Evolutionary conservation across 148 eudicot genomes (phyloP).

Genomic region (Pharnaceum exiguum): DNA sequence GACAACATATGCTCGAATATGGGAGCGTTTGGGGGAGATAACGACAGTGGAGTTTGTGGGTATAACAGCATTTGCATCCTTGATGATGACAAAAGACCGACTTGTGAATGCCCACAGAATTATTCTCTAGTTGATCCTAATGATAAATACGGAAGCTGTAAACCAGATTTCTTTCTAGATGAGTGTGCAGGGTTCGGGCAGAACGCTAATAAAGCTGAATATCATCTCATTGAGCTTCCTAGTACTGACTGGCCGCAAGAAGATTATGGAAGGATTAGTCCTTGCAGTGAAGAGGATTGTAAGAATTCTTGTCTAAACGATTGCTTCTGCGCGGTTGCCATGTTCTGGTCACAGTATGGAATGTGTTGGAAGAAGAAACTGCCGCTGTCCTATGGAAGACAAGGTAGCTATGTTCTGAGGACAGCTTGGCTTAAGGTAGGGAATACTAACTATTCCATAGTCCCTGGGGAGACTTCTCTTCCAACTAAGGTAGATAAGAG

Average conservation of each 20-base stretch:
- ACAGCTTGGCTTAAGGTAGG: conserved; percentile 22
- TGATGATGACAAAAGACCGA: conserved; percentile 8
- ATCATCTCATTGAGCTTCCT: conserved; percentile 9
- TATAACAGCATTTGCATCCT: conserved; percentile 29
- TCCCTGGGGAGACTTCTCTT: background rate
- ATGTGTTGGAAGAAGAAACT: conserved; percentile 34
- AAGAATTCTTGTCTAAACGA: conserved; percentile 21
- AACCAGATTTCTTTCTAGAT: conserved; percentile 15
- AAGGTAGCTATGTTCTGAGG: background rate
- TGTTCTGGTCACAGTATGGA: too few species aligned
- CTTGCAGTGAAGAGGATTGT: conserved; percentile 26
- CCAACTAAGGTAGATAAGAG: background rate
- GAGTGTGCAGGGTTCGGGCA: background rate
- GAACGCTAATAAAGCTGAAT: conserved; percentile 6
- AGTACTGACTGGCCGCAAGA: conserved; percentile 15
- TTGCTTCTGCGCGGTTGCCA: conserved; percentile 24
- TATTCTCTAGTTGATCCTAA: conserved; percentile 16
- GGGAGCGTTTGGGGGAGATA: background rate
- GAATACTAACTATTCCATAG: background rate
- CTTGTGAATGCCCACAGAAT: conserved; percentile 22
- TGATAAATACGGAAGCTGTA: conserved; percentile 23
- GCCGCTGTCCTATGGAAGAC: conserved; percentile 28
- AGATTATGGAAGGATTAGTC: conserved; percentile 14
- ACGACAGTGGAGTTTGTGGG: conserved; percentile 28
- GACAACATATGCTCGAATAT: conserved; percentile 18